Evolutionary conservation across 1,139 yeast genomes (phyloP), one percentile per base, ranked within the genome.

Genomic region (Lodderomyces oxycetoniae): DNA sequence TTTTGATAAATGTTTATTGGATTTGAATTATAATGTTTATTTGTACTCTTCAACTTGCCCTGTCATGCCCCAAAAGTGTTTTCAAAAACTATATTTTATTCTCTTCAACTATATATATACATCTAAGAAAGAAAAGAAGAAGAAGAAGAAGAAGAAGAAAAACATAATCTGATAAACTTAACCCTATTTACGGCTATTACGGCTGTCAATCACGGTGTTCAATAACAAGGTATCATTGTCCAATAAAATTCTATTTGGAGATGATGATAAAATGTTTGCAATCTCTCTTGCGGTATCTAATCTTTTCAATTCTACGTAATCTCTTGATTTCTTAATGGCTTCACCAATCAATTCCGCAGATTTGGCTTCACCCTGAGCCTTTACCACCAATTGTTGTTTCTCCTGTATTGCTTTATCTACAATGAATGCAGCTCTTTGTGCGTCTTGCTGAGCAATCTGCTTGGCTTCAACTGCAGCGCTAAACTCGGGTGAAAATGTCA

Each of bases 361-460:
- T 56, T 86, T 81, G 46, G 98, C 99, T 65, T 91, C 99, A 77
- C 99, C 99, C 59, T 87, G 84, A 5, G 97, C 97, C 60, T 84
- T 87, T 40, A 91, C 96, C 47, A 91, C 94, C 67, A 86, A 74
- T 57, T 93, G 95, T 61, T 91, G 96, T 61, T 91, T 91, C 66
- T 91, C 98, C 63, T 93, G 98, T 48, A 85, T 79, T 12, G 99
- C 98, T 56, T 89, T 86, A 61, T 91, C 98, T 36, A 91, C 98
- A 34, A 91, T 71, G 49, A 89, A 93, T 0, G 97, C 96, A 10
- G 98, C 97, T 59, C 95, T 79, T 66, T 91, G 96, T 19, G 98
- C 97, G 59, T 91, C 98, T 67, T 91, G 99, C 63, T 93, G 98
- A 23, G 99, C 98, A 60, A 91, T 91, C 67, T 91, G 98, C 65